Evolutionary conservation across 2,329 filamentous ascomycete genomes (phyloP).

Genomic region (Penicillium janthinellum): DNA sequence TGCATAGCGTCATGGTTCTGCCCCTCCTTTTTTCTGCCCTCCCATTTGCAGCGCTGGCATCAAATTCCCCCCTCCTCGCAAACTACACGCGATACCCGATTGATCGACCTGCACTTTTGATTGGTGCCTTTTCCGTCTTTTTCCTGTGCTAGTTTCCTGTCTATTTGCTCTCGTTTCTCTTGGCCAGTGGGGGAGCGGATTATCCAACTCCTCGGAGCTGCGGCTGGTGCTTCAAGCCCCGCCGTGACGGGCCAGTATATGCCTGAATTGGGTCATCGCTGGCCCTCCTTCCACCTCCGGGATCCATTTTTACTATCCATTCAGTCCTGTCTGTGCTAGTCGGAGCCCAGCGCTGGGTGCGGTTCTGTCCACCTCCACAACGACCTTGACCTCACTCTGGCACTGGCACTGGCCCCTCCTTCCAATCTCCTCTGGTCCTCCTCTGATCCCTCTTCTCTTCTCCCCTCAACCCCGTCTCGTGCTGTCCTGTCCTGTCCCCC

Average conservation of each 20-base stretch:
- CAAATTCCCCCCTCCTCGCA: background rate
- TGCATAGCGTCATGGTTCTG: slow-evolving; percentile 4
- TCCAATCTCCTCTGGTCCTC: background rate
- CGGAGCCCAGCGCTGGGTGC: background rate
- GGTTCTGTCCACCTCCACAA: background rate
- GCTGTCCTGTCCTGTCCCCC: slow-evolving; percentile 1
- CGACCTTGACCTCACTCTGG: background rate
- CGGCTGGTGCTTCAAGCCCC: slow-evolving; percentile 1
- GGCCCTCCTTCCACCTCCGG: background rate
- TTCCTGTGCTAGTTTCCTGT: background rate
- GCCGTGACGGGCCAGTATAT: slow-evolving; percentile 13
- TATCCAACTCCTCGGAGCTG: background rate
- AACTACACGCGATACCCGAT: slow-evolving; percentile 21
- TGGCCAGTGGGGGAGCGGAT: slow-evolving; percentile 2
- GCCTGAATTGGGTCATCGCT: slow-evolving; percentile 1
- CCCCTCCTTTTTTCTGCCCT: slow-evolving; percentile 12
- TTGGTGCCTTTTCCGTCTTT: slow-evolving; percentile 5
- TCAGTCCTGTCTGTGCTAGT: background rate
- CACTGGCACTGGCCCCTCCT: background rate
- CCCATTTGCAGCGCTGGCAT: slow-evolving; percentile 6
- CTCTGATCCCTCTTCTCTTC: slow-evolving; percentile 7
- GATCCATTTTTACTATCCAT: background rate
- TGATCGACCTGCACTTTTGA: slow-evolving; percentile 9
- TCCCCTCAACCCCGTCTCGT: background rate
- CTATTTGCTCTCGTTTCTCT: slow-evolving; percentile 1